Evolutionary conservation across 352 stramenopile species (phyloP).

Genomic region (Phytophthora kernoviae): DNA sequence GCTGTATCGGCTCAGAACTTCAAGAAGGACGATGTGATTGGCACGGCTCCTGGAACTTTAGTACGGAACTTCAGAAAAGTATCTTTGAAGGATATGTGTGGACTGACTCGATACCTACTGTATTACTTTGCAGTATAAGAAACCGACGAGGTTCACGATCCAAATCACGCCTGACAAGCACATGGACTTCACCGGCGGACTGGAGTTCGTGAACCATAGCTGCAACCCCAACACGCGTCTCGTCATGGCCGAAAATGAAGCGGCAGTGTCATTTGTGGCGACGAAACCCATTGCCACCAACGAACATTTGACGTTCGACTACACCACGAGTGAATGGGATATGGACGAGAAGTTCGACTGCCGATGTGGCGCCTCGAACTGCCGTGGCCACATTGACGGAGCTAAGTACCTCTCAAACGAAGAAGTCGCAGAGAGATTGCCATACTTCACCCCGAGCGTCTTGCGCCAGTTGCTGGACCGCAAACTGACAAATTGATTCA

Average conservation of each 20-base stretch:
- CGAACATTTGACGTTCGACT: conserved; percentile 87
- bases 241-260: conserved; percentile 74
- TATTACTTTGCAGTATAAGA: conserved; percentile 40
- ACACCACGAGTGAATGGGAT: conserved; percentile 91
- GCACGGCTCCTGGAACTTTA: conserved; percentile 66
- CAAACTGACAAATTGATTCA: conserved; percentile 48
- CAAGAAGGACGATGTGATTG: conserved; percentile 66
- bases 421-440: conserved; percentile 53
- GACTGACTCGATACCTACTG: conserved; percentile 2
- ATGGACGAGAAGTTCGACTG: conserved; percentile 93
- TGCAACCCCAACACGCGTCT: conserved; percentile 86
- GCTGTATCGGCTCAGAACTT: conserved; percentile 74
- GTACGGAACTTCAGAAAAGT: conserved; percentile 42
- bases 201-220: conserved; percentile 90
- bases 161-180: conserved; percentile 81
- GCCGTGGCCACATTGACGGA: conserved; percentile 72
- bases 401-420: conserved; percentile 81
- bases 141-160: conserved; percentile 85
- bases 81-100: background rate
- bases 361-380: conserved; percentile 67
- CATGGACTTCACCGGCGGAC: conserved; percentile 79
- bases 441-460: conserved; percentile 77
- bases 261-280: conserved; percentile 77
- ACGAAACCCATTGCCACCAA: conserved; percentile 73
- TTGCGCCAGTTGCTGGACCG: conserved; percentile 65